Evolutionary conservation across 1,284 basidiomycete genomes (phyloP).

Genomic region (Ceratobasidium sp.): DNA sequence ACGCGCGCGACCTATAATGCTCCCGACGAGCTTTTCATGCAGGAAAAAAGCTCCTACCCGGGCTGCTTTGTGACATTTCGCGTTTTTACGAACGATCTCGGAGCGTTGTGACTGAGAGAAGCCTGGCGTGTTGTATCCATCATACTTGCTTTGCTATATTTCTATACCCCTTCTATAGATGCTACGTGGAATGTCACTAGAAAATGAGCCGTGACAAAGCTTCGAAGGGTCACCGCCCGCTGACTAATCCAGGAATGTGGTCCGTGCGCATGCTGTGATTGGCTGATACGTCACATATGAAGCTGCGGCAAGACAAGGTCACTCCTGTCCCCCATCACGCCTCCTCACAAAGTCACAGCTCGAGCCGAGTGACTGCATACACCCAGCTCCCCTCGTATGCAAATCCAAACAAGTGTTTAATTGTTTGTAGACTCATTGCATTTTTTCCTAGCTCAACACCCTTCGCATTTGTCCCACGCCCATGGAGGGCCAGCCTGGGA

Average conservation of each 20-base stretch:
- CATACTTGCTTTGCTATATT: too few species aligned
- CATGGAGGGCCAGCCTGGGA: slow-evolving; percentile 37
- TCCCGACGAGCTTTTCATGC: not conserved
- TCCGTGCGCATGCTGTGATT: slow-evolving; percentile 40
- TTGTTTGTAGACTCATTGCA: not conserved
- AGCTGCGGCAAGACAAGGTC: slow-evolving; percentile 9
- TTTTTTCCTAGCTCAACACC: slow-evolving; percentile 17
- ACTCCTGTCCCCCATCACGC: slow-evolving; percentile 40
- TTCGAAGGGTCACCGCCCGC: slow-evolving; percentile 24
- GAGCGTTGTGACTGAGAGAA: too few species aligned
- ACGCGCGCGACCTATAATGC: slow-evolving; percentile 27
- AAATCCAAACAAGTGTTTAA: not conserved
- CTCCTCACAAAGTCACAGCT: slow-evolving; percentile 39
- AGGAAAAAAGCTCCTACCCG: too few species aligned
- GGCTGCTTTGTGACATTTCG: too few species aligned
- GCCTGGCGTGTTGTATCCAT: too few species aligned
- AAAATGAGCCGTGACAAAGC: slow-evolving; percentile 29
- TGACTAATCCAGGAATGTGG: slow-evolving; percentile 23
- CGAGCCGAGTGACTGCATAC: slow-evolving; percentile 39
- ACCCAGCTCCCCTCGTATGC: slow-evolving; percentile 30
- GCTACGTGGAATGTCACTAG: slow-evolving; percentile 11
- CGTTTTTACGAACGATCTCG: too few species aligned
- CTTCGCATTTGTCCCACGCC: slow-evolving; percentile 24
- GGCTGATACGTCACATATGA: slow-evolving; percentile 26
- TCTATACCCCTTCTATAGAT: too few species aligned